Conservation (phyloP, 345 rosid genomes). For the Corchorus capsularis region DNA sequence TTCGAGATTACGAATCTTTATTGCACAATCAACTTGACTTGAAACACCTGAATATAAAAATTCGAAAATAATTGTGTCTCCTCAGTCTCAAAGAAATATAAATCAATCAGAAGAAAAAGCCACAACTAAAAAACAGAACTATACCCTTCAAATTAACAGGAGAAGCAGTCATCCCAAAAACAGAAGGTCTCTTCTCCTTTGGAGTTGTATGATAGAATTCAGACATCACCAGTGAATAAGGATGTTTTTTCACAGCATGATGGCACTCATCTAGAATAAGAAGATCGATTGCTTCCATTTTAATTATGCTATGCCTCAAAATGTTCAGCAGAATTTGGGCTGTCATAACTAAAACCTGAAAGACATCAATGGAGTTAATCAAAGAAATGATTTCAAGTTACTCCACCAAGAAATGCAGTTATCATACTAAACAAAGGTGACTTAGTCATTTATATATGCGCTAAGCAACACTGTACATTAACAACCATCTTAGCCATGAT, state of each 20-base stretch:
- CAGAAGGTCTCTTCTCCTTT: conserved; percentile 89
- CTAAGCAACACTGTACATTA: not conserved
- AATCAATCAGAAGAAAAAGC: conserved; percentile 12
- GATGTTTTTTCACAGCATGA: conserved; percentile 99
- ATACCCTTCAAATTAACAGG: conserved; percentile 97
- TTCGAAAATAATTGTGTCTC: not conserved
- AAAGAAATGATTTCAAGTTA: conserved; percentile 15
- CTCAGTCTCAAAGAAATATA: conserved; percentile 5
- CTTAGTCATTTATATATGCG: not conserved
- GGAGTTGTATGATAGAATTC: conserved; percentile 92
- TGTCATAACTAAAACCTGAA: conserved; percentile 93
- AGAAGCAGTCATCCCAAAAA: conserved; percentile 99
- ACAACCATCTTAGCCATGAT: not conserved
- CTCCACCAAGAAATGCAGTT: conserved; percentile 2
- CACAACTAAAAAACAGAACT: conserved; percentile 4
- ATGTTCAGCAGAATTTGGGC: conserved; percentile 96
- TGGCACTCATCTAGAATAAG: conserved; percentile 96
- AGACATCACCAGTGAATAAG: conserved; percentile 97
- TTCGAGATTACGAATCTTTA: conserved; percentile 96
- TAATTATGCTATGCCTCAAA: conserved; percentile 92
- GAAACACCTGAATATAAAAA: conserved; percentile 70
- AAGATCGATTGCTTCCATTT: conserved; percentile 88
- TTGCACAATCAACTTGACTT: conserved; percentile 95
- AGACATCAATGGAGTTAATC: conserved; percentile 8
- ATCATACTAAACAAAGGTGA: not conserved